A percentile compares a stretch with the other conserved stretches of the same genome.
Conservation (phyloP, 352 stramenopile genomes). For the Pythium phragmitis region DNA sequence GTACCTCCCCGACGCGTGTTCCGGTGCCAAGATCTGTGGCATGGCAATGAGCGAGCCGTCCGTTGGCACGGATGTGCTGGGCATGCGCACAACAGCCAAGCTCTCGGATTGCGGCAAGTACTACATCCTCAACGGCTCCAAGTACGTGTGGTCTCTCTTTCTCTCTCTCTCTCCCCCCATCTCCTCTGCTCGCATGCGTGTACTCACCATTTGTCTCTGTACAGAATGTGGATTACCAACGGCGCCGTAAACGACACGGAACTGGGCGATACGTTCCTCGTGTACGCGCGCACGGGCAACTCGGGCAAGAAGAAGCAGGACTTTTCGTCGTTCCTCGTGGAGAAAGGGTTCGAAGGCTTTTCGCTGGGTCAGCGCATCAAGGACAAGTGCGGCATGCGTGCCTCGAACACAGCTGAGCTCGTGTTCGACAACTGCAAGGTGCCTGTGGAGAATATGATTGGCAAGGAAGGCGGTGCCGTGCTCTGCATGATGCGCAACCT, state of each 20-base stretch:
- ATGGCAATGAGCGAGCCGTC: constrained; percentile 99
- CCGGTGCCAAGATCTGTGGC: constrained; percentile 94
- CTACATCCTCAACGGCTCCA: constrained; percentile 90
- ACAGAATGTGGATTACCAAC: constrained; percentile 99
- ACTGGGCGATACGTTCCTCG: constrained; percentile 96
- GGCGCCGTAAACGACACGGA: constrained; percentile 94
- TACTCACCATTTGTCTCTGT: not conserved
- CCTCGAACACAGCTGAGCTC: constrained; percentile 97
- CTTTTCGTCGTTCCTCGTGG: constrained; percentile 97
- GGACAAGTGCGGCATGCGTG: constrained; percentile 98
- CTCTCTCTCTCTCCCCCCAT: too few species aligned
- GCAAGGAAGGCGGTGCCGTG: constrained; percentile 67
- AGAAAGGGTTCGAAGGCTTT: constrained; percentile 97
- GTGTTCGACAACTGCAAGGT: constrained; percentile 98
- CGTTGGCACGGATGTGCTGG: constrained; percentile 93
- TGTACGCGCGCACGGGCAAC: constrained; percentile 96
- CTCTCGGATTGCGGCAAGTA: constrained; percentile 83
- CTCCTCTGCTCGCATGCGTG: not conserved
- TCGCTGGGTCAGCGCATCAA: constrained; percentile 97
- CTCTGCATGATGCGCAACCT: constrained; percentile 97
- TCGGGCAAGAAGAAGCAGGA: constrained; percentile 84
- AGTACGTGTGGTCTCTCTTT: constrained; percentile 38
- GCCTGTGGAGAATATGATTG: constrained; percentile 92
- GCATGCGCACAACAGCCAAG: constrained; percentile 95
- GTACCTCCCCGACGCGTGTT: constrained; percentile 91